Conservation (phyloP, 1,139 yeast genomes). For the Ashbya aceris region DNA sequence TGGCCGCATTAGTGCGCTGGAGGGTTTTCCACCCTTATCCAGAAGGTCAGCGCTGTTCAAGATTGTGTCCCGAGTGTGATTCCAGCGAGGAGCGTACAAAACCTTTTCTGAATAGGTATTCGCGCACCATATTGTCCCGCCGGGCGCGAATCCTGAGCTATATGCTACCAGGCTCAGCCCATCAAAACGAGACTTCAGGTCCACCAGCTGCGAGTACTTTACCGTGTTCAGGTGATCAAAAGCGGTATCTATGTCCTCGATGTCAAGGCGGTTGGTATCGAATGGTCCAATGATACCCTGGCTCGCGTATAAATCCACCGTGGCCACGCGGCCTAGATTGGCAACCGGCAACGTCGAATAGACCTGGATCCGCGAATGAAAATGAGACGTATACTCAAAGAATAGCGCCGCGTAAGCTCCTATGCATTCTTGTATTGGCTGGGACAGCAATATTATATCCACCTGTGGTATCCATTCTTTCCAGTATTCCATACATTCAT, state of each 20-base stretch:
- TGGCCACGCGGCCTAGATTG: conserved; percentile 77
- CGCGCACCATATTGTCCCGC: conserved; percentile 76
- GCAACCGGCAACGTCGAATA: conserved; percentile 85
- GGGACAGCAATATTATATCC: conserved; percentile 70
- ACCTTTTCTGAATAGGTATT: conserved; percentile 67
- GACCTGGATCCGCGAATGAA: conserved; percentile 55
- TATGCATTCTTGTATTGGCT: conserved; percentile 69
- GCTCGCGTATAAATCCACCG: conserved; percentile 70
- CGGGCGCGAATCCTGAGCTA: conserved; percentile 88
- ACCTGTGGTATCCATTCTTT: conserved; percentile 42
- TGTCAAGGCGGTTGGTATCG: conserved; percentile 48
- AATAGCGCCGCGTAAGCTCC: conserved; percentile 75
- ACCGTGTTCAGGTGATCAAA: conserved; percentile 61
- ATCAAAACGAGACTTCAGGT: conserved; percentile 44
- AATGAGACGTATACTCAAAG: conserved; percentile 48
- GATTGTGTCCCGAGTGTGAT: conserved; percentile 83
- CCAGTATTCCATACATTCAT: conserved; percentile 29
- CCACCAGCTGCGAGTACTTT: conserved; percentile 74
- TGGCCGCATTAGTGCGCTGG: conserved; percentile 65
- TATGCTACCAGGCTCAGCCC: conserved; percentile 70
- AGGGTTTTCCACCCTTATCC: conserved; percentile 42
- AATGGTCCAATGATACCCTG: conserved; percentile 71
- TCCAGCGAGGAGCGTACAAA: conserved; percentile 90
- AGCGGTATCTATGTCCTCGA: conserved; percentile 68
- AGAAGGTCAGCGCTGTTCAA: conserved; percentile 72